These are phyloP conservation scores for Tympanopsis confertula DNA, from an alignment of 2,329 filamentous ascomycete genomes.

Conservation along the genomic window DNA sequence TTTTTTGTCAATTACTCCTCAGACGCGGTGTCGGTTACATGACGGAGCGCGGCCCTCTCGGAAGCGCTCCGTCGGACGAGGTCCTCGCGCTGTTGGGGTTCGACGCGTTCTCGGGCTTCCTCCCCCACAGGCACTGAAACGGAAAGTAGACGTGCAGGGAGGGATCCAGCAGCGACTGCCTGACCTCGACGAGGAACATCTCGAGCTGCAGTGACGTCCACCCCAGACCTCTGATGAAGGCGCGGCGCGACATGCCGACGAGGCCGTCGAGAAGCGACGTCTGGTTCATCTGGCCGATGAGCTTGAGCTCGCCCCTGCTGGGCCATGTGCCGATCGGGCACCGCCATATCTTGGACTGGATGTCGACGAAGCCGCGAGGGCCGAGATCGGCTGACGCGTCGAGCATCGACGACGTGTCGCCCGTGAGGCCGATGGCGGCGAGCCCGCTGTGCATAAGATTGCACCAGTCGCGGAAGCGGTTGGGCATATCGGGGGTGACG, in stretches of 20 bases:
- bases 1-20: too few species aligned
- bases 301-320: background rate
- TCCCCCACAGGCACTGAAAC: background rate
- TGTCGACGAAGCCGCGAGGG: constrained; percentile 26
- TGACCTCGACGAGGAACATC: background rate
- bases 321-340: background rate
- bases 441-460: constrained; percentile 5
- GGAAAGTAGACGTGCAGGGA: background rate
- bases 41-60: too few species aligned
- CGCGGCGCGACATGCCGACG: background rate
- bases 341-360: constrained; percentile 10
- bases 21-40: too few species aligned
- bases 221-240: background rate
- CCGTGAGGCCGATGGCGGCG: background rate
- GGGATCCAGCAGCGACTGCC: background rate
- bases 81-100: too few species aligned
- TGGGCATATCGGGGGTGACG: constrained; percentile 16
- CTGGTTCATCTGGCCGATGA: background rate
- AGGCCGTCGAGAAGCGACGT: background rate
- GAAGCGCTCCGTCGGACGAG: too few species aligned
- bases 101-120: too few species aligned
- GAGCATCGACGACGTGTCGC: background rate
- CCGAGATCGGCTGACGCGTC: background rate
- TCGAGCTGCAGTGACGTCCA: background rate
- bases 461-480: constrained; percentile 1